A percentile compares a stretch with the other conserved stretches of the same genome.
These are phyloP conservation scores for Skeletonema grethae DNA, from an alignment of 108 stramenopile genomes.

Conservation along the genomic window DNA sequence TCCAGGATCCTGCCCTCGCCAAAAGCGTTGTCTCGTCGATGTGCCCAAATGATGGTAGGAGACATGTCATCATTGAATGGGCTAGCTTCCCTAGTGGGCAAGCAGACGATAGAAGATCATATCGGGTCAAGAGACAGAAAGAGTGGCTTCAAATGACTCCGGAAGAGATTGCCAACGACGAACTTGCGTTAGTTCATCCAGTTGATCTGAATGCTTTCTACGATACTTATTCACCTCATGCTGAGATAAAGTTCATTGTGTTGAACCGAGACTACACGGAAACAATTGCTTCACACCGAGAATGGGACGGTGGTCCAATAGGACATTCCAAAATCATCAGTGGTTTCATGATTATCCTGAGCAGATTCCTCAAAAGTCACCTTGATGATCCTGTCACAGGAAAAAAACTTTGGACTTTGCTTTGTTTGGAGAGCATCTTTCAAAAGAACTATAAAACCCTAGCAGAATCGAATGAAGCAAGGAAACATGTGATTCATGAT, in stretches of 20 bases:
- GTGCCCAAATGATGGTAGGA: conserved; percentile 31
- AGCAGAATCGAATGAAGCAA: conserved; percentile 10
- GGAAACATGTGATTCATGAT: conserved; percentile 4
- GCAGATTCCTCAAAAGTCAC: conserved; percentile 31
- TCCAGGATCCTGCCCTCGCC: conserved; percentile 28
- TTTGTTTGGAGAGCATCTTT: conserved; percentile 36
- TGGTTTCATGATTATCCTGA: conserved; percentile 32
- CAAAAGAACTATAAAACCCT: conserved; percentile 22
- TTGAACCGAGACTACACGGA: conserved; percentile 36
- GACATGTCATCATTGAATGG: conserved; percentile 32
- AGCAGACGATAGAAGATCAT: conserved; percentile 23
- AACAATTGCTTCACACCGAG: conserved; percentile 33
- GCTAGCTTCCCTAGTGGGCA: conserved; percentile 38
- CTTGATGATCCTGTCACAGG: conserved; percentile 13
- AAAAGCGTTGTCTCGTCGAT: conserved; percentile 15
- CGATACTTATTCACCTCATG: conserved; percentile 32
- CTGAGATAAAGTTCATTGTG: conserved; percentile 40
- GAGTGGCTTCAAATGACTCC: conserved; percentile 29
- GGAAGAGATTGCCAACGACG: conserved; percentile 25
- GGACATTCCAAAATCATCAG: conserved; percentile 33
- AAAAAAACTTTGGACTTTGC: conserved; percentile 18
- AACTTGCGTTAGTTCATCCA: conserved; percentile 21
- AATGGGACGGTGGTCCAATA: conserved; percentile 25
- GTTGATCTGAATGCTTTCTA: conserved; percentile 28
- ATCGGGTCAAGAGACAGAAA: conserved; percentile 32